Base-by-base conservation (phyloP, 2,329 filamentous ascomycete genomes). In the Diaporthe velutina region DNA sequence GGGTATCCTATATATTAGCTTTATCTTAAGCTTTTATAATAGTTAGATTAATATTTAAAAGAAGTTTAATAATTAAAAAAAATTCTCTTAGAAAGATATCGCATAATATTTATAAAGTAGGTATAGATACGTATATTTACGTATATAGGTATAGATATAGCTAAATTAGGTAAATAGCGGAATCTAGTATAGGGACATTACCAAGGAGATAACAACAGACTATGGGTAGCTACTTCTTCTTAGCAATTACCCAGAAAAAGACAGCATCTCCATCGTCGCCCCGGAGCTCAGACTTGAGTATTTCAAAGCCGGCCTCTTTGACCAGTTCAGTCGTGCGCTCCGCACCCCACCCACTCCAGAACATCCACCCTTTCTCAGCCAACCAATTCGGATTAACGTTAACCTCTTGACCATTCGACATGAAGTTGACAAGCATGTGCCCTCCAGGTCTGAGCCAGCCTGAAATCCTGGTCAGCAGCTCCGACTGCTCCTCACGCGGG, bases 381-480 rank as follows among this genome's bases (percentile, higher is more conserved):
- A 86, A 77, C 85, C 86, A 87, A 52, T 79, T 76, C 35, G 84
- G 81, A 55, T 78, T 76, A 19, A 84, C 80, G 1, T 75, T 50
- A 0, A 78, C 80, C 57, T 81, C 78, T 33, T 68, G 74, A 22
- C 79, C 80, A 50, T 79, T 79, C 33, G 74, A 82, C 4, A 81
- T 70, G 75, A 90, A 87, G 76, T 88, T 90, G 13, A 83, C 84
- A 40, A 91, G 83, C n/a, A 91, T 76, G 52, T 82, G 81, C 1
- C 89, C 89, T 0, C 87, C 88, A 0, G 87, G 86, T 76, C 85
- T 86, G 48, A 91, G 79, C 89, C 89, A 91, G 7, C 55, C 52
- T 0, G 74, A 77, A 28, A 90, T 85, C 48, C 84, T 83, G 25
- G 64, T 48, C 28, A 91, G 77, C 72, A 91, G 82, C 30, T 80